Base-by-base conservation (phyloP, 768 basidiomycete genomes). In the Suillus plorans region DNA sequence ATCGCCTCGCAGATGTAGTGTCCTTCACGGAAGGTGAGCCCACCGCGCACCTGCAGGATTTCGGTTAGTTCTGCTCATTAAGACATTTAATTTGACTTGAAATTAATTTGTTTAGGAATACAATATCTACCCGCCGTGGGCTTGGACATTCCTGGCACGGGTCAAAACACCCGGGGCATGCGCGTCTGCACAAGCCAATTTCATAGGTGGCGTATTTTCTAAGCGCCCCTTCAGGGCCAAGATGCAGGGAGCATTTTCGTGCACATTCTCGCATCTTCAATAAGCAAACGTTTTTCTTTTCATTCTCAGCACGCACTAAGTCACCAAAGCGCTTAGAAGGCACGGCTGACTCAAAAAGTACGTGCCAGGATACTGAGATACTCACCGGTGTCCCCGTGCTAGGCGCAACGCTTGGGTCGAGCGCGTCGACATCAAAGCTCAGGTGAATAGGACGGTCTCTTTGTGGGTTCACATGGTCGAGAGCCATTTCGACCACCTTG, bases 1-100 rank as follows among this genome's bases (percentile, higher is more conserved):
- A 99, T 86, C 6, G 92, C 89, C 78, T 98, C 95, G 69, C 92
- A 95, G 71, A 97, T 95, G 76, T 96, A 98, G 78, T 98, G 97
- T n/a, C 96, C 97, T 74, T 99, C 97, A 68, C 97, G 82, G 81
- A 99, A 99, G 25, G 93, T 95, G 66, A 99, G 80, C 13, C 97
- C 97, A 2, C 97, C 97, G 70, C 96, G 90, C 28, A 97, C 94
- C 87, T 91, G 64, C 16, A 5, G 10, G 0, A 34, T 44, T 6
- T 28, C 63, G 47, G 53, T 61, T 47, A 44, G 44, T 57, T 42
- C 53, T 59, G 56, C 52, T 10, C 42, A 20, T 55, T 55, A 3
- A 63, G 25, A 61, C 63, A 28, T 65, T 68, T 67, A 1, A 39
- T 57, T 14, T 57, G 61, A 34, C 18, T 56, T 64, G 20, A 20